A percentile compares a stretch with the other conserved stretches of the same genome.
phyloP scores from a whole-genome alignment of 176 grass and related monocot genomes.

The Hordeum marinum region DNA sequence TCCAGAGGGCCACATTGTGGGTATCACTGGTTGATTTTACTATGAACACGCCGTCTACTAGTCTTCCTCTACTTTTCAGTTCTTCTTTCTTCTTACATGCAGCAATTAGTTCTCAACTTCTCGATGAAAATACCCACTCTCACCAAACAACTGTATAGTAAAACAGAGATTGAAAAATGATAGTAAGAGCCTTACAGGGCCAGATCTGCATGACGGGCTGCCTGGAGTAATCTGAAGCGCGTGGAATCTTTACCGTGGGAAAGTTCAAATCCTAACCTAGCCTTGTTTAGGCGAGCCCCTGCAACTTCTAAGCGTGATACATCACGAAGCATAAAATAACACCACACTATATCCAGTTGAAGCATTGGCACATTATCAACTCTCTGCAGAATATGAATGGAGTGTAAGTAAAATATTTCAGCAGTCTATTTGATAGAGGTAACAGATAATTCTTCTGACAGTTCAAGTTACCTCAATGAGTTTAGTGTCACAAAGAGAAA shows the following conservation, averaged over 20 bases:
- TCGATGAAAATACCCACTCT: not conserved
- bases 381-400: constrained; percentile 42
- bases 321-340: constrained; percentile 87
- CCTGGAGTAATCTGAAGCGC: constrained; percentile 72
- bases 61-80: not conserved
- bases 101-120: not conserved
- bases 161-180: not conserved
- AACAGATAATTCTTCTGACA: constrained; percentile 5
- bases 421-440: constrained; percentile 8
- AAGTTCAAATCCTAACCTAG: constrained; percentile 65
- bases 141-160: not conserved
- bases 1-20: not conserved
- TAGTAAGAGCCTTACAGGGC: constrained; percentile 61
- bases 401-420: constrained; percentile 29
- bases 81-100: not conserved
- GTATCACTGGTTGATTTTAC: not conserved
- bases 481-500: constrained; percentile 77
- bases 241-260: constrained; percentile 91
- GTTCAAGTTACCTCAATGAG: constrained; percentile 73
- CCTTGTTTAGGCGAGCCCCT: constrained; percentile 57
- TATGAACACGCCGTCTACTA: not conserved
- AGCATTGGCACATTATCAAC: constrained; percentile 97
- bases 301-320: constrained; percentile 70
- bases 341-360: constrained; percentile 97
- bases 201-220: constrained; percentile 68